Base-by-base conservation (phyloP, 75 land plant species). In the Cupressus sempervirens region DNA sequence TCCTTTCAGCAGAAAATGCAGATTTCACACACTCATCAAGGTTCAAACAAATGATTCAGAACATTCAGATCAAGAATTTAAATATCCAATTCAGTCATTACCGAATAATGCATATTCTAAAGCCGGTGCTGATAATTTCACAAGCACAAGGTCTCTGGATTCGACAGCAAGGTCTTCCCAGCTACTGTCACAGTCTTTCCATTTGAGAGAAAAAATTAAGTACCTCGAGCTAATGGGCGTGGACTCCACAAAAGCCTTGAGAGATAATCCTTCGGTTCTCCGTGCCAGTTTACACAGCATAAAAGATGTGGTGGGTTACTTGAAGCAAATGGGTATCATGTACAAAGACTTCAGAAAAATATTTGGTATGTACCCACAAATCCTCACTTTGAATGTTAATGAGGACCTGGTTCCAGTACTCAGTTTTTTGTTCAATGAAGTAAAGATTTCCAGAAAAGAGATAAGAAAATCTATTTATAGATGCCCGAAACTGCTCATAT, bases 221-320 rank as follows among this genome's bases (percentile, higher is more conserved):
- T 72, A 72, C 74, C 92, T 94, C 9, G 95, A 94, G 85, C 74
- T 94, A 62, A 88, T 94, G 88, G 95, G 95, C 11, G 85, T 94
- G 50, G 93, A 94, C 85, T 83, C 91, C 50, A 91, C 88, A 80
- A 86, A 88, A 29, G 93, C 91, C 32, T 58, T 94, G 4, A 53
- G 87, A 35, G 84, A 62, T 56, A 94, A 94, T 89, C 95, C 95
- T 0, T 88, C 88, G 62, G 84, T 94, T 76, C 91, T 73, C 34
- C 11, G 77, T 8, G 90, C 92, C 76, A 45, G 92, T 30, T 90
- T 92, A 52, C 20, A 86, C n/a, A 87, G 90, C 84, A 90, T 94
- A 85, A 89, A 92, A 76, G 81, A 87, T 81, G 85, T 94, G 70
- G 80, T 92, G 84, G 80, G 89, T 86, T 94, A 86, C 88, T 91